Evolutionary conservation across 352 stramenopile genomes (phyloP).

Genomic region (Phytophthora cryptogea): DNA sequence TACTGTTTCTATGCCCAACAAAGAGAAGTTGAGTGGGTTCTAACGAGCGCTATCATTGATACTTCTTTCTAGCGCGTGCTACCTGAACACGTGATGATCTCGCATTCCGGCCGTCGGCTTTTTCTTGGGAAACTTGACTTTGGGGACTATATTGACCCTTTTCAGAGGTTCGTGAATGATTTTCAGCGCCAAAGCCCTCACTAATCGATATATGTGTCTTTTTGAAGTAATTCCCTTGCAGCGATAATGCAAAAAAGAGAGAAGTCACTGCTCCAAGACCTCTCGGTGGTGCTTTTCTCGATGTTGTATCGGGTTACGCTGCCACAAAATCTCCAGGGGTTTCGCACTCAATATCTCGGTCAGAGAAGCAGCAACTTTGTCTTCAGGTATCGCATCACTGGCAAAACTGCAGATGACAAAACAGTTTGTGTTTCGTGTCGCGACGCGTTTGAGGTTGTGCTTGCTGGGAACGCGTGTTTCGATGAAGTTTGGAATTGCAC

Average conservation of each 20-base stretch:
- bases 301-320: constrained; percentile 27
- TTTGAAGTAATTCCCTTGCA: constrained; percentile 2
- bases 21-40: too few species aligned
- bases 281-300: constrained; percentile 25
- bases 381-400: constrained; percentile 13
- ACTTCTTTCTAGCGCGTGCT: constrained; percentile 8
- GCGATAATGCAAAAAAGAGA: constrained; percentile 8
- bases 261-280: constrained; percentile 19
- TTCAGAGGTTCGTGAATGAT: constrained; percentile 6
- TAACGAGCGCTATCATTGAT: too few species aligned
- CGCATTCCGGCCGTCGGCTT: constrained; percentile 24
- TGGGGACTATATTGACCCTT: constrained; percentile 22
- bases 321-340: constrained; percentile 15
- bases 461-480: neutral
- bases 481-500: constrained; percentile 12
- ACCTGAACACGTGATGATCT: constrained; percentile 28
- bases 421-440: constrained; percentile 6
- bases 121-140: constrained; percentile 31
- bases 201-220: neutral
- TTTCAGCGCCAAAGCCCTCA: neutral
- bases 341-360: constrained; percentile 20
- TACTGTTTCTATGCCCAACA: neutral
- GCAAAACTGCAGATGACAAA: neutral
- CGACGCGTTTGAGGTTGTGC: constrained; percentile 11
- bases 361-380: constrained; percentile 10